Conservation (phyloP, 2,329 filamentous ascomycete genomes). For the Botryotinia globosa region DNA sequence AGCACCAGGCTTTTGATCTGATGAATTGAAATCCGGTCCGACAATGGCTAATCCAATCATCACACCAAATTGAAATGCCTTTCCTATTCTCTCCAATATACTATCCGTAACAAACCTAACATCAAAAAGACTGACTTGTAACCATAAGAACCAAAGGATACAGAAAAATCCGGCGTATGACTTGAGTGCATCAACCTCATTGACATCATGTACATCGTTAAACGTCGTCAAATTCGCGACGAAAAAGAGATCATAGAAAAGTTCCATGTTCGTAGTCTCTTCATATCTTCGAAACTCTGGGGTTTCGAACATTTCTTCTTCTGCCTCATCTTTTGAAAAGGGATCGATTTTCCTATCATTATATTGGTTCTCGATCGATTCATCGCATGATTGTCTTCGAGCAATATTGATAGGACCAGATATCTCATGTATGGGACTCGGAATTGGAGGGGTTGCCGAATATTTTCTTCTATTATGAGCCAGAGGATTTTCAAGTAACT, state of each 20-base stretch:
- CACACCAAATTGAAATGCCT: slow-evolving; percentile 52
- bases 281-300: slow-evolving; percentile 27
- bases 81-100: slow-evolving; percentile 53
- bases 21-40: slow-evolving; percentile 12
- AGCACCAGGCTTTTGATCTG: slow-evolving; percentile 1
- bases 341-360: slow-evolving; percentile 8
- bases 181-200: slow-evolving; percentile 45
- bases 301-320: slow-evolving; percentile 18
- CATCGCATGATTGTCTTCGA: background rate
- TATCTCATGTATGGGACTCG: background rate
- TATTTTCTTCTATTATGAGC: slow-evolving; percentile 20
- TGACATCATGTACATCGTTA: slow-evolving; percentile 53
- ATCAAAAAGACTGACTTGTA: slow-evolving; percentile 57
- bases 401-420: slow-evolving; percentile 9
- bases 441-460: background rate
- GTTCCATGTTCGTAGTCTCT: slow-evolving; percentile 34
- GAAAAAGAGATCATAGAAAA: slow-evolving; percentile 61
- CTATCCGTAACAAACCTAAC: slow-evolving; percentile 56
- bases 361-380: background rate
- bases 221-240: slow-evolving; percentile 59
- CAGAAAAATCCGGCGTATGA: slow-evolving; percentile 54
- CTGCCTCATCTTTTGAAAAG: background rate
- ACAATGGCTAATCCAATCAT: slow-evolving; percentile 42
- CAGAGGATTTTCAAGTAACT: slow-evolving; percentile 26
- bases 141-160: slow-evolving; percentile 55